phyloP scores from a whole-genome alignment of 495 filamentous ascomycete species.

The Polyplosphaeria fusca region DNA sequence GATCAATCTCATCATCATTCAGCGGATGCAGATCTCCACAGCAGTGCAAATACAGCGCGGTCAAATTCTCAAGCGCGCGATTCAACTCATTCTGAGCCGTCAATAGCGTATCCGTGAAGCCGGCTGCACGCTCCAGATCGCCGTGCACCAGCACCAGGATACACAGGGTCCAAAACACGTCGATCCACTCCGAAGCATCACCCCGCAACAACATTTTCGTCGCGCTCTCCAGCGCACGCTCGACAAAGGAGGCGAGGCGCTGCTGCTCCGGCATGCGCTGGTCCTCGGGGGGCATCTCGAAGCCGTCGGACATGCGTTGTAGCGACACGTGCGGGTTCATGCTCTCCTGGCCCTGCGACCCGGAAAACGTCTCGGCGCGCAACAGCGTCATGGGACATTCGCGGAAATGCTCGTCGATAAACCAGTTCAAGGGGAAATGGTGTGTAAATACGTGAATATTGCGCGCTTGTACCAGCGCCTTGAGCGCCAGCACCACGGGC shows the following conservation, averaged over 20 bases:
- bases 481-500: not conserved
- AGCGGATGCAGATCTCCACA: slow-evolving; percentile 1
- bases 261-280: not conserved
- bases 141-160: not conserved
- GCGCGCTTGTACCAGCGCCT: not conserved
- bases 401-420: not conserved
- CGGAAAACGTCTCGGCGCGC: too few species aligned
- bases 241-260: not conserved
- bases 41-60: not conserved
- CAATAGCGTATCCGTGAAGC: not conserved
- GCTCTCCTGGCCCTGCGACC: not conserved
- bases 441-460: not conserved
- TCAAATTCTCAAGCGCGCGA: not conserved
- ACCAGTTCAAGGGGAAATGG: not conserved
- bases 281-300: not conserved
- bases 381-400: not conserved
- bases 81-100: not conserved
- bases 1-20: not conserved
- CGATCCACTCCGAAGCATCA: not conserved
- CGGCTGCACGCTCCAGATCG: not conserved
- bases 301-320: not conserved
- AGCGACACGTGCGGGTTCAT: not conserved
- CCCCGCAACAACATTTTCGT: not conserved
- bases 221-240: not conserved
- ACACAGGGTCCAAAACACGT: not conserved